These are phyloP conservation scores for Aspergillus sp. DNA, from an alignment of 2,329 filamentous ascomycete genomes.

Conservation along the genomic window DNA sequence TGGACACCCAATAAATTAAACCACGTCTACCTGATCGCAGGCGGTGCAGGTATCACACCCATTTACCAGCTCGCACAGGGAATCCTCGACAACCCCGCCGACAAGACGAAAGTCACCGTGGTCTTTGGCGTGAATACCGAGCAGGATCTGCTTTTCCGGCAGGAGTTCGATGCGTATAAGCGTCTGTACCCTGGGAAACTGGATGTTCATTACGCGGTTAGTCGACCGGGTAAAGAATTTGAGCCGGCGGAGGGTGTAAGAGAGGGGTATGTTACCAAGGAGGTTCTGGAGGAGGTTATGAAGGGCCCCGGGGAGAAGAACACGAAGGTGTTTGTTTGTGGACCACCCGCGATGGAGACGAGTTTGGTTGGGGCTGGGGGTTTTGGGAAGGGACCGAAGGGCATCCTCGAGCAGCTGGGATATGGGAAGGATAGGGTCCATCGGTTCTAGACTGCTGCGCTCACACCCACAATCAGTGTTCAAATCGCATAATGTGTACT, in stretches of 20 bases:
- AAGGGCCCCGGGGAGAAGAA: constrained; percentile 39
- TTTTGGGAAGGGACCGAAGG: constrained; percentile 34
- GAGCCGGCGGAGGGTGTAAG: constrained; percentile 28
- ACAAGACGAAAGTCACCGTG: constrained; percentile 63
- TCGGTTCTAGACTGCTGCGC: neutral
- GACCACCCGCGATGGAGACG: constrained; percentile 66
- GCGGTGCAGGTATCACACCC: constrained; percentile 72
- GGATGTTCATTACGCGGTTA: constrained; percentile 59
- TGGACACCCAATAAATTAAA: constrained; percentile 53
- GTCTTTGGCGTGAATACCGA: constrained; percentile 68
- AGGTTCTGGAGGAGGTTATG: constrained; percentile 55
- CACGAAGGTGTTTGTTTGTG: constrained; percentile 66
- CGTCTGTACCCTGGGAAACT: constrained; percentile 56
- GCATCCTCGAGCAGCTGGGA: constrained; percentile 38
- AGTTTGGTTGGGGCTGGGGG: constrained; percentile 23
- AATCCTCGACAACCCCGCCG: constrained; percentile 61
- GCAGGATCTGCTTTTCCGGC: constrained; percentile 58
- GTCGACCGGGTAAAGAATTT: constrained; percentile 40
- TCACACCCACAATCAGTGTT: neutral
- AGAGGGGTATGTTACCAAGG: constrained; percentile 60
- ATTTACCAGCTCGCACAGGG: constrained; percentile 64
- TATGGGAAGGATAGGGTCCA: constrained; percentile 7
- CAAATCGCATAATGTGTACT: neutral
- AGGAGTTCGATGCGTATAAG: constrained; percentile 57
- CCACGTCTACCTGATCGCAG: constrained; percentile 66